Base-by-base conservation (phyloP, 2,329 filamentous ascomycete species). In the Botrytis galanthina region DNA sequence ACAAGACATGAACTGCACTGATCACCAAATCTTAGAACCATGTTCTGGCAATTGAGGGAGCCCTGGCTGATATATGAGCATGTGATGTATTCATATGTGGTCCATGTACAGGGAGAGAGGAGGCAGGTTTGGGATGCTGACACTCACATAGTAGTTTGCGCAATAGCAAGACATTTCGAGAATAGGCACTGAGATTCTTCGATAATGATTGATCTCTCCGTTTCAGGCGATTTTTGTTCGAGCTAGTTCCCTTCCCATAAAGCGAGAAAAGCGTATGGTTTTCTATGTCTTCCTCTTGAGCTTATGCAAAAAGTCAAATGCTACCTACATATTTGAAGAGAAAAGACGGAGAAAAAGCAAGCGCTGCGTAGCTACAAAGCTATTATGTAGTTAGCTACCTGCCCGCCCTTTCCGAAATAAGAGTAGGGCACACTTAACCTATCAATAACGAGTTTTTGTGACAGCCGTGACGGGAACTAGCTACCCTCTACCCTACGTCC, bases 141-240 rank as follows among this genome's bases (percentile, higher is more conserved):
- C 26, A 71, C 59, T n/a, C 46, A 71, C 70, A 10, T 71, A 71
- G 35, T 71, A 71, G 35, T 71, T 71, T 54, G 70, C 70, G 60
- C 60, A 71, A 46, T 71, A 71, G n/a, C 70, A 71, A 35, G 70
- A 42, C 70, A 71, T 71, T 29, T 44, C 54, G 60, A 22, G 3
- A 51, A 39, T 18, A 22, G 26, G n/a, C 26, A 51, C 32, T 42
- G 22, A 42, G 18, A 20, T 9, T 35, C 16, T 22, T 29, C 37
- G 42, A 37, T 3, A 26, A 29, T 3, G 10, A 37, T 37, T 4
- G 42, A 35, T 35, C 12, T 62, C 35, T n/a, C 20, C 9, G 59
- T 22, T 29, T 61, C 12, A 9, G 32, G 46, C 22, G 10, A 39
- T 6, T 20, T 39, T 35, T 12, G 8, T 57, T 26, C 18, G 35